Evolutionary conservation across 148 eudicot genomes (phyloP).

Genomic region (Rhododendron simsii): DNA sequence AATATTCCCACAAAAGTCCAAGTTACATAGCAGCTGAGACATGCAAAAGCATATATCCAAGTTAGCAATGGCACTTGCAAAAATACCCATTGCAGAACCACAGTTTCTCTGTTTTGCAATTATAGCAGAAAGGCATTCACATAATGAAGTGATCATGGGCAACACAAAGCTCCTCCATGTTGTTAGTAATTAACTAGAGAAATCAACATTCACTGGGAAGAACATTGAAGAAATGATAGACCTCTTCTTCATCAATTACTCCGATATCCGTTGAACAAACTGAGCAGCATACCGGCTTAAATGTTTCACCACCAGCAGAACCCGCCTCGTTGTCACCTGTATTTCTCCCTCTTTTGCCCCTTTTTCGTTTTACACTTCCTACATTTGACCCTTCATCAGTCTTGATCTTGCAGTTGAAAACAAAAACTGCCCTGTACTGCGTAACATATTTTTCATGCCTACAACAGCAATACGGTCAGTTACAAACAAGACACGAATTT

Average conservation of each 20-base stretch:
- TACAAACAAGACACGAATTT: neutral
- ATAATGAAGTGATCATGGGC: neutral
- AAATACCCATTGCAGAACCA: neutral
- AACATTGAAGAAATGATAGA: slow-evolving; percentile 82
- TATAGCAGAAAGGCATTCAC: neutral
- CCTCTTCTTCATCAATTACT: slow-evolving; percentile 82
- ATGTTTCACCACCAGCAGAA: slow-evolving; percentile 24
- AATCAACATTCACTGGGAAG: slow-evolving; percentile 75
- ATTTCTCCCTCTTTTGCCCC: slow-evolving; percentile 33
- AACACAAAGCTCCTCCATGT: neutral
- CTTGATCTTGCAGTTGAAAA: slow-evolving; percentile 57
- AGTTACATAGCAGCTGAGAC: neutral
- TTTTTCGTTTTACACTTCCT: slow-evolving; percentile 45
- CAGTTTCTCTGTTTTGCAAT: neutral
- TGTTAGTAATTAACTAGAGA: neutral
- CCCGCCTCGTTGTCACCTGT: slow-evolving; percentile 19
- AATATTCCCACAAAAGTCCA: neutral
- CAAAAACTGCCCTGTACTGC: slow-evolving; percentile 80
- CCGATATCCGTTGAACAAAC: slow-evolving; percentile 86
- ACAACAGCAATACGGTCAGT: slow-evolving; percentile 6
- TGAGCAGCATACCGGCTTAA: slow-evolving; percentile 62
- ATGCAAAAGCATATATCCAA: neutral
- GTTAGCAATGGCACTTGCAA: neutral
- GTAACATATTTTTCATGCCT: slow-evolving; percentile 78
- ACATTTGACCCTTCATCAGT: slow-evolving; percentile 28